Percentiles rank a stretch among this genome's conserved stretches.
These are phyloP conservation scores for Moelleriella libera DNA, from an alignment of 2,329 filamentous ascomycete genomes.

Conservation along the genomic window DNA sequence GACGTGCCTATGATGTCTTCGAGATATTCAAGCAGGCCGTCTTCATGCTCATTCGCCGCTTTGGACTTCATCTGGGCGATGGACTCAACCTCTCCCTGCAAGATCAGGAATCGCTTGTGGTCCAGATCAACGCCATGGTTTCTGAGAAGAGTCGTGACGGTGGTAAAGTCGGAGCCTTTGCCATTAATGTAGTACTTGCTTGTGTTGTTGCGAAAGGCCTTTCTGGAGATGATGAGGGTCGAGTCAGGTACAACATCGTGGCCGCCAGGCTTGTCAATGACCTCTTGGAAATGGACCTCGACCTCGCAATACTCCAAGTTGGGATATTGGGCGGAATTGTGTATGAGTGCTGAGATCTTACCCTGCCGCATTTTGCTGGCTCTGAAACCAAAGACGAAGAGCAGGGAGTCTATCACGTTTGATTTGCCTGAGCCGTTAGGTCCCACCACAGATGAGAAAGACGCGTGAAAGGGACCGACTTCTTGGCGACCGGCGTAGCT, in stretches of 20 bases:
- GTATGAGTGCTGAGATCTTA: conserved; percentile 93
- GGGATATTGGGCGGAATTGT: conserved; percentile 82
- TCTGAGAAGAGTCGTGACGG: conserved; percentile 74
- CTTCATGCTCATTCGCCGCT: conserved; percentile 86
- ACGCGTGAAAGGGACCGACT: conserved; percentile 91
- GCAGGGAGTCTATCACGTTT: conserved; percentile 92
- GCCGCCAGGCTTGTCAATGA: conserved; percentile 70
- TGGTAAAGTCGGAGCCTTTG: conserved; percentile 80
- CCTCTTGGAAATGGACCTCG: conserved; percentile 90
- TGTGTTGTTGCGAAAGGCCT: conserved; percentile 93
- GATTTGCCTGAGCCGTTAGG: conserved; percentile 98
- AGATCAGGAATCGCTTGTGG: conserved; percentile 93
- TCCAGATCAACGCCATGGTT: conserved; percentile 89
- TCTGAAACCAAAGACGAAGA: conserved; percentile 98
- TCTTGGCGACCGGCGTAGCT: conserved; percentile 93
- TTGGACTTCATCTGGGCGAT: conserved; percentile 99
- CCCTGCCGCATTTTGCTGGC: conserved; percentile 99
- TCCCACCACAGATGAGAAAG: conserved; percentile 94
- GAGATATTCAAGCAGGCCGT: conserved; percentile 88
- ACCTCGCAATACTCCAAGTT: conserved; percentile 88
- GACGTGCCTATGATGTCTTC: conserved; percentile 98
- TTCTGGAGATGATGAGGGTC: conserved; percentile 73
- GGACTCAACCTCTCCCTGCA: conserved; percentile 95
- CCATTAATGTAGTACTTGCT: conserved; percentile 97
- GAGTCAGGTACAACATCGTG: conserved; percentile 71